Evolutionary conservation across 164 flowering plant genomes (phyloP), one percentile per base, ranked within the genome.

Genomic region (Annona squamosa): DNA sequence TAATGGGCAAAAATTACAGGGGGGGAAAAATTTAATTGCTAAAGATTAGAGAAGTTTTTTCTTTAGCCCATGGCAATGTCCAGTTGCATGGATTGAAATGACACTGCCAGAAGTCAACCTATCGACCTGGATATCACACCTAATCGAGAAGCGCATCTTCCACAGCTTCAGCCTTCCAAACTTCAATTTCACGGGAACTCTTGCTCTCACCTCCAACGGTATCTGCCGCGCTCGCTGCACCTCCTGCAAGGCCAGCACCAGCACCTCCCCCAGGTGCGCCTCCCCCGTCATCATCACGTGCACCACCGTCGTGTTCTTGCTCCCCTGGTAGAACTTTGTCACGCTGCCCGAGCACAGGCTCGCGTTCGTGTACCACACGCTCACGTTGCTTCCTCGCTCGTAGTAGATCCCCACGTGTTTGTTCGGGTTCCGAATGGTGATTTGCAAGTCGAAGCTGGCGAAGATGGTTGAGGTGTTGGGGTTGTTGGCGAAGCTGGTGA

Each of bases 301-400:
- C 7, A 93, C 64, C 59, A 80, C 80, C 0, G 98, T 91, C 1
- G 94, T 90, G 82, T 93, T 93, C 71, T 69, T n/a, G 62, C 90
- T 95, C 3, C 95, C 94, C 76, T 93, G 98, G 68, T 91, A 93
- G 82, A 93, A 93, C 57, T 72, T 77, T 0, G 98, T 97, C 72
- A 89, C 67, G 1, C 84, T 71, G 3, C 98, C 98, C 56, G 82
- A 73, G 67, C 88, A 82, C 0, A 93, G 87, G 56, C 82, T 70
- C 1, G 82, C 84, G 17, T 76, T 80, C 0, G 69, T 76, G 79
- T 86, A 89, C 81, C 73, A 87, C 9, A 83, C 93, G 3, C 86
- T 86, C 42, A 91, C 2, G 2, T 6, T 45, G 19, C 96, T 84
- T 0, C 97, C 97, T 5, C 81, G 67, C 74, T 88, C 87, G 64